Base-by-base conservation (phyloP, 2,329 filamentous ascomycete species). In the Cadophora luteo-olivacea region DNA sequence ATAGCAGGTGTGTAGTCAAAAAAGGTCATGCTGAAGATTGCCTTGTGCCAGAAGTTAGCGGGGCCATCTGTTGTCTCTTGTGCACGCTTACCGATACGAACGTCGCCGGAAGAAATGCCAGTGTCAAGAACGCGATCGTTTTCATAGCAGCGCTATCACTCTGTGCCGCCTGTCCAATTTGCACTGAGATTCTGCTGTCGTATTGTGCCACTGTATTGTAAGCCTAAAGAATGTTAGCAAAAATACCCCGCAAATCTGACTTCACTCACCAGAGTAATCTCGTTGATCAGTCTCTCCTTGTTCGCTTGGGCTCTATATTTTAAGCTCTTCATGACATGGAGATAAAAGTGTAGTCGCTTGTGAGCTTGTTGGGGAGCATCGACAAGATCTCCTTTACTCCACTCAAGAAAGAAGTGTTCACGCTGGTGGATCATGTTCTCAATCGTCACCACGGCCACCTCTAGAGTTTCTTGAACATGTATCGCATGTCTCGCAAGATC, bases 71-170 rank as follows among this genome's bases (percentile, higher is more conserved):
- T 16, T 45, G 41, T 19, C 12, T 5, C 16, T 19, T 14, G 16
- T 16, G 6, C 16, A 45, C 12, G 16, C 41, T 45, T 19, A 45
- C 41, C 2, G 41, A 45, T 16, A 45, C 41, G 12, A 19, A 45
- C 12, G 41, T 45, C 5, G 41, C 41, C 6, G 14, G 41, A 45
- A 45, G 41, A 45, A 87, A 87, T 0, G 78, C 74, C 7, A 85
- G 72, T 0, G 84, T 85, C 0, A 86, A 75, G 19, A 85, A 79
- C 0, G 84, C 81, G 55, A 87, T 79, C 0, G 82, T 83, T 73
- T 82, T 84, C 84, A 87, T 86, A 0, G 84, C 81, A 0, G 81
- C 78, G 69, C 84, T 85, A 63, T 87, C 86, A 0, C 68, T 68
- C n/a, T 80, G 79, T 0, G 82, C 78, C 0, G 80, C 80, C 11